These are phyloP conservation scores for Plasmopara muralis DNA, from an alignment of 352 stramenopile genomes.

Conservation along the genomic window DNA sequence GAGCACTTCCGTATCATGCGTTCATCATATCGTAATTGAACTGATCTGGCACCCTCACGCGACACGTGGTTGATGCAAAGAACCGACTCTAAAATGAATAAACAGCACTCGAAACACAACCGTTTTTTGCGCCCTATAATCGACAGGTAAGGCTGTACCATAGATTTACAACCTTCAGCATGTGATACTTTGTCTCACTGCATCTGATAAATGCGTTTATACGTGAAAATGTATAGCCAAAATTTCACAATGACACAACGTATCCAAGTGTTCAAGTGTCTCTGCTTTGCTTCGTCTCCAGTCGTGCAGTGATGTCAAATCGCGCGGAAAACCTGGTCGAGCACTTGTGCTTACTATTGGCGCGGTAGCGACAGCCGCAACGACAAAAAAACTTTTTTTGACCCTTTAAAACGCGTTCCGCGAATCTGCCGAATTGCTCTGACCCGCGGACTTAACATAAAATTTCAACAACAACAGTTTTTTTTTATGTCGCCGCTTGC, in stretches of 20 bases:
- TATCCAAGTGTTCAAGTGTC: conserved; percentile 16
- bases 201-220: neutral
- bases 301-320: conserved; percentile 22
- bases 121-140: too few species aligned
- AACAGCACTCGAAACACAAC: neutral
- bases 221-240: neutral
- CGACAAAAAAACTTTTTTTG: too few species aligned
- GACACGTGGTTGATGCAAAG: neutral
- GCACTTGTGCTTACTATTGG: conserved; percentile 8
- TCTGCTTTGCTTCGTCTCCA: conserved; percentile 19
- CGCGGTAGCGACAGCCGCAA: conserved; percentile 1
- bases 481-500: conserved; percentile 1
- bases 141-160: too few species aligned
- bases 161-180: neutral
- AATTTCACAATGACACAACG: conserved; percentile 15
- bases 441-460: conserved; percentile 1
- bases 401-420: conserved; percentile 16
- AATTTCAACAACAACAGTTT: neutral
- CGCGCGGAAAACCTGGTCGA: conserved; percentile 1
- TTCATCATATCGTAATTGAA: neutral
- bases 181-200: neutral
- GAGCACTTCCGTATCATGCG: neutral
- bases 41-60: neutral
- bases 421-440: conserved; percentile 17
- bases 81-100: too few species aligned